Percentiles rank a stretch among this genome's conserved stretches.
Conservation (phyloP, 352 stramenopile species). For the Globisporangium cederbergense region DNA sequence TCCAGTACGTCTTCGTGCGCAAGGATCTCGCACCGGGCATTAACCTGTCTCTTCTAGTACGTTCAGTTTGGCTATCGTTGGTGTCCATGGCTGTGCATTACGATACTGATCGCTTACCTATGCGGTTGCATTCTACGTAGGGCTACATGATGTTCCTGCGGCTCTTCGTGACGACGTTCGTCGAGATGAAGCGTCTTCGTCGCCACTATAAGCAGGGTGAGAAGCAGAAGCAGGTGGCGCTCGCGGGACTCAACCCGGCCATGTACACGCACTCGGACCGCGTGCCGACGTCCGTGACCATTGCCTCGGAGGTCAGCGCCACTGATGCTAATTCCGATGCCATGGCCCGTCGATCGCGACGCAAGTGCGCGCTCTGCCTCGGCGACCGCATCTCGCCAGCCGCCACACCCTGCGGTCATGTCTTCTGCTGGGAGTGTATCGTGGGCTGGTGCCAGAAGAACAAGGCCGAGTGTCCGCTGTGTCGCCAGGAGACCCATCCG, state of each 20-base stretch:
- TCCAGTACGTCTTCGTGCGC: constrained; percentile 80
- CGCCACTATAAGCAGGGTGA: constrained; percentile 41
- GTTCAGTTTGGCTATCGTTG: background rate
- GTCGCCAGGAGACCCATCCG: constrained; percentile 78
- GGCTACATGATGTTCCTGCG: constrained; percentile 80
- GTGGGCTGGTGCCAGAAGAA: constrained; percentile 92
- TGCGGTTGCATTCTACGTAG: constrained; percentile 18
- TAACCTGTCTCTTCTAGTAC: constrained; percentile 72
- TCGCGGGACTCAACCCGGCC: constrained; percentile 13
- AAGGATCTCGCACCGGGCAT: constrained; percentile 50
- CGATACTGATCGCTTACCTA: background rate
- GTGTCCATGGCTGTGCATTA: background rate
- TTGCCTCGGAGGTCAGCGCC: background rate
- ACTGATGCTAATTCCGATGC: constrained; percentile 1
- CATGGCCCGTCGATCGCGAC: constrained; percentile 20
- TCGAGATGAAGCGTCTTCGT: constrained; percentile 51
- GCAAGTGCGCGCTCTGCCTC: constrained; percentile 88
- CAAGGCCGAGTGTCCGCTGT: constrained; percentile 89
- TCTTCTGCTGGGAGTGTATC: constrained; percentile 93
- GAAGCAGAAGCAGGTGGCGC: constrained; percentile 39
- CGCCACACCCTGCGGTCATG: constrained; percentile 85
- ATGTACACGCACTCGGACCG: constrained; percentile 33
- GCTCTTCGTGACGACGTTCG: constrained; percentile 40
- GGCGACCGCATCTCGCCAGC: constrained; percentile 66
- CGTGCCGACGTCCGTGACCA: constrained; percentile 33